Evolutionary conservation across 1,284 basidiomycete genomes (phyloP).

Genomic region (Cutaneotrichosporon spelunceum): DNA sequence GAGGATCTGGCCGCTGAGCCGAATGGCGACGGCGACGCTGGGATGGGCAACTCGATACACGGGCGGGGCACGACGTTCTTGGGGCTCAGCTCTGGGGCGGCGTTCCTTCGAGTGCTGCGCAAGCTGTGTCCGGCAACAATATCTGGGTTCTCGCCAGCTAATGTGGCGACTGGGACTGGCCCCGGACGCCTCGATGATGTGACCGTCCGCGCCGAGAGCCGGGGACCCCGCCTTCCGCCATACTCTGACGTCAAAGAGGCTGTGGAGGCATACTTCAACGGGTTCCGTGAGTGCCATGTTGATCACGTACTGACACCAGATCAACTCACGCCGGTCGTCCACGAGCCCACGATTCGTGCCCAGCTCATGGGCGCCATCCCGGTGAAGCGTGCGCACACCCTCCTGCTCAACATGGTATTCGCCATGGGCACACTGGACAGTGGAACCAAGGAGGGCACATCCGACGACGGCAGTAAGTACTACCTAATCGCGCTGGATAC

Average conservation of each 20-base stretch:
- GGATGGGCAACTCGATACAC: background rate
- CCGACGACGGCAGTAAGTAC: conserved; percentile 21
- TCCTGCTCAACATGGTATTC: conserved; percentile 33
- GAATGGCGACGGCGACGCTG: background rate
- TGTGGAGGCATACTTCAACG: conserved; percentile 16
- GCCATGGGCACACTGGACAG: conserved; percentile 34
- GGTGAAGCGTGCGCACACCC: conserved; percentile 19
- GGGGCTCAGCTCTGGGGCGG: background rate
- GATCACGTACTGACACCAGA: conserved; percentile 3
- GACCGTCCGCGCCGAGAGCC: background rate
- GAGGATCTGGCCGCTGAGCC: background rate
- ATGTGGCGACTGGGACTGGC: background rate
- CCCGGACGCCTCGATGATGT: background rate
- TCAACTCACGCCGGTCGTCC: conserved; percentile 29
- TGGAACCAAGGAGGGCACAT: conserved; percentile 5
- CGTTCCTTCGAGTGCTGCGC: background rate
- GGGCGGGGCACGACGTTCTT: background rate
- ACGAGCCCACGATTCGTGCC: conserved; percentile 33
- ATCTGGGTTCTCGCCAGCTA: background rate
- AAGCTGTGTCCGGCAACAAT: background rate
- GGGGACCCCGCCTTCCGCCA: background rate
- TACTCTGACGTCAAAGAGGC: background rate
- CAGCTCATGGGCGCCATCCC: conserved; percentile 31
- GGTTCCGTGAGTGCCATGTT: conserved; percentile 23
- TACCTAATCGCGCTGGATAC: conserved; percentile 25